phyloP scores from a whole-genome alignment of 2,329 filamentous ascomycete genomes.

The Aspergillus felis region DNA sequence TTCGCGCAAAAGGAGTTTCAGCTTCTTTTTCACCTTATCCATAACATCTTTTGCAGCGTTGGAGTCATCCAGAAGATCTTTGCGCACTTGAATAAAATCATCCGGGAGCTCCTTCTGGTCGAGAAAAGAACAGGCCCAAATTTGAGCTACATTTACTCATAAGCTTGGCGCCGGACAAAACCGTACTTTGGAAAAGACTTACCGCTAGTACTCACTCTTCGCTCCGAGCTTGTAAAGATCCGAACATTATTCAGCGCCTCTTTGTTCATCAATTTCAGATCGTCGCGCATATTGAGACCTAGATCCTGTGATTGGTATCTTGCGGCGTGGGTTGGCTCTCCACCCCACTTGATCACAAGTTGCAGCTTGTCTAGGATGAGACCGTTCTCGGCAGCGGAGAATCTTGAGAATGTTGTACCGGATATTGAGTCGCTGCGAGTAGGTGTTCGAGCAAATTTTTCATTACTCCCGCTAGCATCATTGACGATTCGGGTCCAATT shows the following conservation, averaged over 20 bases:
- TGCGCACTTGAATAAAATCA: constrained; percentile 85
- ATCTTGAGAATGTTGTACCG: constrained; percentile 86
- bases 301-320: constrained; percentile 94
- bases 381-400: constrained; percentile 88
- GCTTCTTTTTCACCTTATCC: constrained; percentile 99
- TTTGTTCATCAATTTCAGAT: constrained; percentile 86
- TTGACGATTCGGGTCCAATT: constrained; percentile 15
- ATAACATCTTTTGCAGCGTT: constrained; percentile 99
- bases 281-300: constrained; percentile 92
- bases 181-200: constrained; percentile 19
- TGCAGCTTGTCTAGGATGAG: constrained; percentile 93
- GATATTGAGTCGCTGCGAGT: constrained; percentile 79
- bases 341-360: constrained; percentile 98
- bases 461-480: constrained; percentile 22
- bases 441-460: constrained; percentile 45
- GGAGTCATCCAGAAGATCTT: constrained; percentile 92
- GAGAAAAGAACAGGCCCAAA: constrained; percentile 87
- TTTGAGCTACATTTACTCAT: constrained; percentile 61
- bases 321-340: constrained; percentile 94
- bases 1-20: constrained; percentile 85
- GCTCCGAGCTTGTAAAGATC: constrained; percentile 92
- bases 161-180: constrained; percentile 5
- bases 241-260: constrained; percentile 89
- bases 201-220: constrained; percentile 83
- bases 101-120: constrained; percentile 79